These are phyloP conservation scores for Backusella liffmaniae DNA, from an alignment of 192 early-diverging fungal genomes.

Conservation along the genomic window DNA sequence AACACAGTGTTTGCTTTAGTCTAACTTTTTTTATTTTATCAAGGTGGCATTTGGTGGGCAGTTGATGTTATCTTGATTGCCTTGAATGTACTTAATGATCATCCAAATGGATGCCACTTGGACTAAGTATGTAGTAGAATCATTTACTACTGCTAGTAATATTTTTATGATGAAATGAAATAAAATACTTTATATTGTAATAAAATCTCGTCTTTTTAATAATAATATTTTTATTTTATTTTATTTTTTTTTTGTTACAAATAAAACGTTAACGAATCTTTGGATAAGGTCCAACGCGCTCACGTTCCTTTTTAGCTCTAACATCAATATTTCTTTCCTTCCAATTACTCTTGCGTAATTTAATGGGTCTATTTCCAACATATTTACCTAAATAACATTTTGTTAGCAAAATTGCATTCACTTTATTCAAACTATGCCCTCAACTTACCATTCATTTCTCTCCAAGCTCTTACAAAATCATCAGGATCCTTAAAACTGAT, in stretches of 20 bases:
- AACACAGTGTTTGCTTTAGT: background rate
- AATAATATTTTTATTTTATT: background rate
- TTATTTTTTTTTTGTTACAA: background rate
- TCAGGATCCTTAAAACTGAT: constrained; percentile 88
- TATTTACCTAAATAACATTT: constrained; percentile 70
- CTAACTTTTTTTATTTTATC: background rate
- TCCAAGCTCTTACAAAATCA: constrained; percentile 91
- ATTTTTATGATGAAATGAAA: background rate
- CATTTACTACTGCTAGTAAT: background rate
- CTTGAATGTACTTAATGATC: constrained; percentile 29
- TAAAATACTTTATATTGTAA: background rate
- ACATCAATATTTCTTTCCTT: constrained; percentile 84
- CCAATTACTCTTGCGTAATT: constrained; percentile 91
- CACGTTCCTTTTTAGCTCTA: constrained; percentile 42
- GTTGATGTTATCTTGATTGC: constrained; percentile 35
- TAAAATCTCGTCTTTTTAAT: background rate
- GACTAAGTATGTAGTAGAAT: background rate
- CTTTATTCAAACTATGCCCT: too few relatives aligned
- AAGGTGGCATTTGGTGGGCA: constrained; percentile 46
- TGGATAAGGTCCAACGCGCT: constrained; percentile 35
- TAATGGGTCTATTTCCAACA: constrained; percentile 92
- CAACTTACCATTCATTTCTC: constrained; percentile 86
- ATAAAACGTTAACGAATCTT: constrained; percentile 14
- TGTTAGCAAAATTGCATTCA: too few relatives aligned
- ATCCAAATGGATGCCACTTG: constrained; percentile 27